These are phyloP conservation scores for Hypoxylon sp. DNA, from an alignment of 2,329 filamentous ascomycete genomes.

Conservation along the genomic window DNA sequence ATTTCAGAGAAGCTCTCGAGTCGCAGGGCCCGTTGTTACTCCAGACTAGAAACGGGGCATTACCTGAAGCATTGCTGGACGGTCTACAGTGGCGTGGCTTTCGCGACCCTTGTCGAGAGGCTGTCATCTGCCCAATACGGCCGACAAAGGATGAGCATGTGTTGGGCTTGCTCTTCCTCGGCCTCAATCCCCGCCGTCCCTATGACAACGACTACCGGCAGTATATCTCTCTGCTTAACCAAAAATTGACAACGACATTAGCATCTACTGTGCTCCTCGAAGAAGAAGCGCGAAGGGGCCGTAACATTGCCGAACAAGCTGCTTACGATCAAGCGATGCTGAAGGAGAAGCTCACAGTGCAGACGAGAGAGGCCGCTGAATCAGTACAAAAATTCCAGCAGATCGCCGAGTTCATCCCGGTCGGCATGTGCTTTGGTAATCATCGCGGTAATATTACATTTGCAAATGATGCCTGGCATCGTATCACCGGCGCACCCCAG, in stretches of 20 bases:
- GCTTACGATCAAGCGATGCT: slow-evolving; percentile 77
- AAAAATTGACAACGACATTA: slow-evolving; percentile 76
- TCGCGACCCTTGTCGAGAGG: slow-evolving; percentile 73
- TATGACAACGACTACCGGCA: slow-evolving; percentile 82
- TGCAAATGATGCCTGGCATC: slow-evolving; percentile 77
- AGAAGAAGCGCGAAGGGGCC: slow-evolving; percentile 75
- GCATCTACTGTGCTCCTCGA: slow-evolving; percentile 80
- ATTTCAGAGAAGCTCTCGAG: slow-evolving; percentile 59
- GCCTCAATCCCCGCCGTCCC: slow-evolving; percentile 78
- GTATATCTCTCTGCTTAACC: slow-evolving; percentile 70
- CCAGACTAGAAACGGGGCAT: slow-evolving; percentile 64
- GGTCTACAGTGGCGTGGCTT: slow-evolving; percentile 75
- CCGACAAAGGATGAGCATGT: slow-evolving; percentile 75
- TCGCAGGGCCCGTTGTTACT: slow-evolving; percentile 59
- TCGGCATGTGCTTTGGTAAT: slow-evolving; percentile 81
- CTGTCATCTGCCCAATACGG: slow-evolving; percentile 79
- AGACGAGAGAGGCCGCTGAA: slow-evolving; percentile 65
- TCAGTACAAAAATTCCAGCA: slow-evolving; percentile 76
- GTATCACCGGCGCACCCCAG: slow-evolving; percentile 64
- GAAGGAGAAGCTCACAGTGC: slow-evolving; percentile 74
- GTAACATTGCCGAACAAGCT: slow-evolving; percentile 73
- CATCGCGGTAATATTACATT: slow-evolving; percentile 75
- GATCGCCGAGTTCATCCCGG: slow-evolving; percentile 80
- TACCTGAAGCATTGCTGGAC: slow-evolving; percentile 71
- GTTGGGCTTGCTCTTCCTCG: slow-evolving; percentile 78